Evolutionary conservation across 768 basidiomycete genomes (phyloP).

Genomic region (Tulasnella sp.): DNA sequence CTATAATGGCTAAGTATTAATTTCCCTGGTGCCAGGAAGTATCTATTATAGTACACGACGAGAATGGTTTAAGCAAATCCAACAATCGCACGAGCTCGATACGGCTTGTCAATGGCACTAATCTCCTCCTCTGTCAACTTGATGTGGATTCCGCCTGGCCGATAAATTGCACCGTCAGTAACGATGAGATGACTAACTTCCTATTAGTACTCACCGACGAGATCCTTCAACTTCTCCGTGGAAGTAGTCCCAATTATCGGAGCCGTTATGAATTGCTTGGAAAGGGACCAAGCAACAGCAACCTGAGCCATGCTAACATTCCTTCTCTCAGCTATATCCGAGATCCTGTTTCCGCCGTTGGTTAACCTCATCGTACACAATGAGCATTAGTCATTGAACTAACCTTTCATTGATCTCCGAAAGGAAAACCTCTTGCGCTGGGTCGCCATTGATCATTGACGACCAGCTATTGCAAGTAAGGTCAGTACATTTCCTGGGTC

Average conservation of each 20-base stretch:
- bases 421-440: neutral
- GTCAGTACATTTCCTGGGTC: neutral
- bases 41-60: no score
- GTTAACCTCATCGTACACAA: no score
- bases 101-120: no score
- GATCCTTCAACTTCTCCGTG: slow-evolving; percentile 11
- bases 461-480: neutral
- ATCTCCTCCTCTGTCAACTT: no score
- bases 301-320: slow-evolving; percentile 22
- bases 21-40: no score
- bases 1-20: no score
- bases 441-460: neutral
- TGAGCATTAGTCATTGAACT: neutral
- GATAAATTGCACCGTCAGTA: no score
- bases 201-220: neutral
- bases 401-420: neutral
- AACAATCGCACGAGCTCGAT: no score
- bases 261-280: slow-evolving; percentile 10
- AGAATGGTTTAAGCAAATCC: no score
- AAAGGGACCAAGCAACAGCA: slow-evolving; percentile 9
- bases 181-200: no score
- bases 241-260: slow-evolving; percentile 16
- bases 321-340: neutral
- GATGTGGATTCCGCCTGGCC: no score
- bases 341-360: neutral